Base-by-base conservation (phyloP, 306 rosid genomes). In the Spatholobus suberectus region DNA sequence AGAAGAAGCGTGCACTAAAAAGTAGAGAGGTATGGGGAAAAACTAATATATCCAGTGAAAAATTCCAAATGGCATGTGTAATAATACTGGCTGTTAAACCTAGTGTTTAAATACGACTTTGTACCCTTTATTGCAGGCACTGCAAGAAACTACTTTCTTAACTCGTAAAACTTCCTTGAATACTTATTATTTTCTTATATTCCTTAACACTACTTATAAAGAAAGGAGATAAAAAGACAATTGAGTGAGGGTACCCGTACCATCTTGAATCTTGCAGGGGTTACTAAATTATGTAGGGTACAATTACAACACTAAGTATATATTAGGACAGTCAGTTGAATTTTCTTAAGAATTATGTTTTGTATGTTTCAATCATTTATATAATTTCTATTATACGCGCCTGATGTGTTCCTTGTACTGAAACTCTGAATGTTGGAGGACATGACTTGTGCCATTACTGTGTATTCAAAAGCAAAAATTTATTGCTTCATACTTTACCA, bases 11-110 rank as follows among this genome's bases (percentile, higher is more conserved):
- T 13, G 58, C 15, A 24, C 11, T 73, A 65, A n/a, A 81, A 59
- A 35, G 35, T 63, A 62, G 40, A 71, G 12, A 43, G 32, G 40
- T 15, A 27, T 26, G 71, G 20, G 68, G 78, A 44, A 61, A 58
- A 57, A 44, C 17, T 29, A 80, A 75, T 59, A 81, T 72, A 21
- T 73, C 72, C 27, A 24, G 10, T 18, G 26, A 26, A 49, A 65
- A 10, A 73, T 27, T 75, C 40, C 69, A 24, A 62, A 5, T 63
- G 57, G 18, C 40, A 11, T 35, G 32, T 11, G 24, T n/a, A 43
- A 26, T 27, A 41, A 41, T 76, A 26, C 71, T 76, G 66, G 75
- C 26, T 34, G 11, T 23, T 65, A 51, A 52, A 37, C 43, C 75
- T 37, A 8, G 23, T 38, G 68, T 38, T 67, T 68, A 23, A 52